phyloP scores from a whole-genome alignment of 2,329 filamentous ascomycete genomes.

The Hypomyces perniciosus region DNA sequence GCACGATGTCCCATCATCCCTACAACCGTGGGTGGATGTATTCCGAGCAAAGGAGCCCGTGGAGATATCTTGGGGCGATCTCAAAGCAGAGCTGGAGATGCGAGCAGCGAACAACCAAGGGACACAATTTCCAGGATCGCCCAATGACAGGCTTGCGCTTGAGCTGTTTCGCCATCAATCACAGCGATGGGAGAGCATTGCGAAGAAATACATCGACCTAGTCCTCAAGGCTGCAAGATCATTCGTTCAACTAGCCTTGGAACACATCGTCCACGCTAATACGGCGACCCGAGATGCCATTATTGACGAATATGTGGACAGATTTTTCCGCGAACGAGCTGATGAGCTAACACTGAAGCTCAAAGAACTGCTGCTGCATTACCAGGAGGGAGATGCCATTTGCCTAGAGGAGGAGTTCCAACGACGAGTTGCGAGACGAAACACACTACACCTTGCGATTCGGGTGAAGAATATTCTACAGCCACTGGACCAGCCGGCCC shows the following conservation, averaged over 20 bases:
- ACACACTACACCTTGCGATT: slow-evolving; percentile 1
- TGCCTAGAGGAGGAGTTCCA: slow-evolving; percentile 17
- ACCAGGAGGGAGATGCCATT: slow-evolving; percentile 27
- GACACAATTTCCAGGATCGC: slow-evolving; percentile 32
- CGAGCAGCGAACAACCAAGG: slow-evolving; percentile 34
- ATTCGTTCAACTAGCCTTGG: slow-evolving; percentile 33
- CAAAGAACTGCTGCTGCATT: slow-evolving; percentile 34
- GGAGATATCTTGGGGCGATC: slow-evolving; percentile 10
- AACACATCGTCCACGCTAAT: slow-evolving; percentile 23
- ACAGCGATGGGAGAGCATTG: slow-evolving; percentile 33
- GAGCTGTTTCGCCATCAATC: slow-evolving; percentile 36
- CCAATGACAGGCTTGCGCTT: slow-evolving; percentile 31
- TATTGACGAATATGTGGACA: not conserved
- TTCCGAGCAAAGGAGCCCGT: slow-evolving; percentile 23
- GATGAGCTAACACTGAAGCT: slow-evolving; percentile 26
- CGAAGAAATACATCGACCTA: slow-evolving; percentile 28
- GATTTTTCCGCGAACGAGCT: not conserved
- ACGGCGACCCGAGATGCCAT: not conserved
- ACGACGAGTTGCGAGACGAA: not conserved
- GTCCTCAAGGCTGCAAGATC: slow-evolving; percentile 24
- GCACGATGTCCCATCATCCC: not conserved
- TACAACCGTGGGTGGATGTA: not conserved
- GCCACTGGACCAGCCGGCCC: not conserved
- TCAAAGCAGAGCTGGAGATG: slow-evolving; percentile 24
- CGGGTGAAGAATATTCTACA: slow-evolving; percentile 1